Percentiles rank a stretch among this genome's conserved stretches.
phyloP scores from a whole-genome alignment of 2,329 filamentous ascomycete genomes.

The Colletotrichum siamense region DNA sequence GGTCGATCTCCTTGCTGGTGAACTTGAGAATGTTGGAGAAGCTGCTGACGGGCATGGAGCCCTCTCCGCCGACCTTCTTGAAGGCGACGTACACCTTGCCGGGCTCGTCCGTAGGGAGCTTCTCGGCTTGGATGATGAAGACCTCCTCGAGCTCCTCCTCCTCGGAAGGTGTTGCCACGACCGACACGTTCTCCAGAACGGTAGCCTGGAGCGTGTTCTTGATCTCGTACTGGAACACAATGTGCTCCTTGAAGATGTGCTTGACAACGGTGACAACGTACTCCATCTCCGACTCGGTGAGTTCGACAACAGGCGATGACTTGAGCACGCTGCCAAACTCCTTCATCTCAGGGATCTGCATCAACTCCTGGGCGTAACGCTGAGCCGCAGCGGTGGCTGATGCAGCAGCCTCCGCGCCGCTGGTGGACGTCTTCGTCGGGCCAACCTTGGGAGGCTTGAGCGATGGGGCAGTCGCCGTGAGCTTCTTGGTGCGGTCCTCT shows the following conservation, averaged over 20 bases:
- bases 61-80: conserved; percentile 79
- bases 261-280: conserved; percentile 95
- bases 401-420: conserved; percentile 76
- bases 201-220: conserved; percentile 96
- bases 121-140: conserved; percentile 89
- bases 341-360: conserved; percentile 89
- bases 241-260: conserved; percentile 96
- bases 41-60: conserved; percentile 76
- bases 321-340: conserved; percentile 91
- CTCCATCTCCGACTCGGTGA: conserved; percentile 96
- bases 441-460: conserved; percentile 90
- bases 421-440: conserved; percentile 72
- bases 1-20: conserved; percentile 97
- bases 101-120: conserved; percentile 82
- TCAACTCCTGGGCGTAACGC: conserved; percentile 86
- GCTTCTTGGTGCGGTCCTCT: conserved; percentile 96
- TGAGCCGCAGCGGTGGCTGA: conserved; percentile 82
- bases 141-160: conserved; percentile 88
- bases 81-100: conserved; percentile 97
- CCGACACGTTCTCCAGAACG: conserved; percentile 86
- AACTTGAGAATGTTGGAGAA: conserved; percentile 97
- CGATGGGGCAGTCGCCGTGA: conserved; percentile 88
- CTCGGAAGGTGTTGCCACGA: conserved; percentile 79
- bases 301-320: conserved; percentile 83
- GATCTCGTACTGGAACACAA: conserved; percentile 95